phyloP scores from a whole-genome alignment of 345 rosid genomes.

The Raphanus raphanistrum region DNA sequence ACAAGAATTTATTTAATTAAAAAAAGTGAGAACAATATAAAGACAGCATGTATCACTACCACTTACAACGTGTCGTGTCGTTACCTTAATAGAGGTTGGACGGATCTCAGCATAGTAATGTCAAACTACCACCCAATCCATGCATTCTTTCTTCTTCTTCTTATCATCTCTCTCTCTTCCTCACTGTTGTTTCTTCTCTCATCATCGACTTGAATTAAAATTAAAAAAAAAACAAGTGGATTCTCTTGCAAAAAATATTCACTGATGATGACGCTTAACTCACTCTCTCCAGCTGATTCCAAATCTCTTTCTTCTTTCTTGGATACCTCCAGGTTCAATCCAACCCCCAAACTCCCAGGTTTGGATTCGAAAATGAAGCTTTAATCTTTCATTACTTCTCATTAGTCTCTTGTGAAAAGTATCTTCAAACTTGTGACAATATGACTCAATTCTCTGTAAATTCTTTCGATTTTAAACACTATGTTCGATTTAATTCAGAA shows the following conservation, averaged over 20 bases:
- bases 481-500: not conserved
- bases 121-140: conserved; percentile 3
- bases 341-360: conserved; percentile 62
- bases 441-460: not conserved
- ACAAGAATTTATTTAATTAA: too few species aligned
- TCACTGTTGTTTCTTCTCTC: conserved; percentile 19
- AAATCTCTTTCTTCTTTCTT: conserved; percentile 58
- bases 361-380: not conserved
- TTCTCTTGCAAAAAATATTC: conserved; percentile 1
- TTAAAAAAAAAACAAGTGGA: not conserved
- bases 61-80: too few species aligned
- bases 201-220: not conserved
- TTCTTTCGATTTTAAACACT: not conserved
- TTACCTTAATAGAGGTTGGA: too few species aligned
- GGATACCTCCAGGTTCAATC: conserved; percentile 54
- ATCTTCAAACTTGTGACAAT: not conserved
- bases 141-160: not conserved
- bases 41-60: too few species aligned
- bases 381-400: conserved; percentile 6
- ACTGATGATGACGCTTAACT: conserved; percentile 66
- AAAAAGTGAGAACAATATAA: too few species aligned
- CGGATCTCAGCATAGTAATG: not conserved
- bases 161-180: conserved; percentile 6
- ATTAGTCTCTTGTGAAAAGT: not conserved
- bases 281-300: conserved; percentile 60